Evolutionary conservation across 1,284 basidiomycete species (phyloP).

Genomic region (Apiotrichum veenhuisii): DNA sequence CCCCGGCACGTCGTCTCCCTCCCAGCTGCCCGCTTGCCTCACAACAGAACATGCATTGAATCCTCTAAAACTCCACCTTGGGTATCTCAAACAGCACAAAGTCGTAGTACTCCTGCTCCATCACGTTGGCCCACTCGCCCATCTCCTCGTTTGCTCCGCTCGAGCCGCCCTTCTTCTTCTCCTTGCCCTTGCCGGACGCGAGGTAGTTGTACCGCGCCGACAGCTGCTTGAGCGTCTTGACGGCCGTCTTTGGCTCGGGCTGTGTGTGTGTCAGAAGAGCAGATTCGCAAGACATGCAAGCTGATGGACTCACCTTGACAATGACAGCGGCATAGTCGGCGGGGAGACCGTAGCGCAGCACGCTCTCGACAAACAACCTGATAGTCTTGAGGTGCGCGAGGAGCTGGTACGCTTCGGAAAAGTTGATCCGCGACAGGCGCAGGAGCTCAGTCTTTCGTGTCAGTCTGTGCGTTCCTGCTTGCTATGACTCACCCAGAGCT

Average conservation of each 20-base stretch:
- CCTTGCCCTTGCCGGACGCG: constrained; percentile 37
- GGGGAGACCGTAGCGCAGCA: constrained; percentile 90
- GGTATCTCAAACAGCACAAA: constrained; percentile 74
- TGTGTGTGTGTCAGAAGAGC: constrained; percentile 43
- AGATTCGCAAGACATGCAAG: neutral
- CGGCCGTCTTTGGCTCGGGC: constrained; percentile 82
- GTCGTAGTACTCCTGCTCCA: constrained; percentile 92
- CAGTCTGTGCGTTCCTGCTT: neutral
- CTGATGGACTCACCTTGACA: constrained; percentile 61
- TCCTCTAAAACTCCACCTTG: constrained; percentile 35
- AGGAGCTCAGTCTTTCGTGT: constrained; percentile 77
- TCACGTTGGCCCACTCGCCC: constrained; percentile 82
- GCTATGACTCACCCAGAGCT: constrained; percentile 78
- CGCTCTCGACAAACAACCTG: constrained; percentile 89
- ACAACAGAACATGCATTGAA: constrained; percentile 16
- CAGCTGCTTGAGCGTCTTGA: constrained; percentile 72
- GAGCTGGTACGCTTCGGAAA: constrained; percentile 93
- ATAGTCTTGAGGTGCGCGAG: constrained; percentile 89
- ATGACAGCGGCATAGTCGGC: constrained; percentile 81
- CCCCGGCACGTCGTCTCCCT: no score
- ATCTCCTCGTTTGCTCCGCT: constrained; percentile 53
- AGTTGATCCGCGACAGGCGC: constrained; percentile 89
- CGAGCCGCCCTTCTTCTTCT: constrained; percentile 22
- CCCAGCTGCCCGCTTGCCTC: no score
- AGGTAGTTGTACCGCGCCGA: constrained; percentile 79